A percentile compares a stretch with the other conserved stretches of the same genome.
These are phyloP conservation scores for Xylaria sp. DNA, from an alignment of 2,329 filamentous ascomycete species.

Conservation along the genomic window DNA sequence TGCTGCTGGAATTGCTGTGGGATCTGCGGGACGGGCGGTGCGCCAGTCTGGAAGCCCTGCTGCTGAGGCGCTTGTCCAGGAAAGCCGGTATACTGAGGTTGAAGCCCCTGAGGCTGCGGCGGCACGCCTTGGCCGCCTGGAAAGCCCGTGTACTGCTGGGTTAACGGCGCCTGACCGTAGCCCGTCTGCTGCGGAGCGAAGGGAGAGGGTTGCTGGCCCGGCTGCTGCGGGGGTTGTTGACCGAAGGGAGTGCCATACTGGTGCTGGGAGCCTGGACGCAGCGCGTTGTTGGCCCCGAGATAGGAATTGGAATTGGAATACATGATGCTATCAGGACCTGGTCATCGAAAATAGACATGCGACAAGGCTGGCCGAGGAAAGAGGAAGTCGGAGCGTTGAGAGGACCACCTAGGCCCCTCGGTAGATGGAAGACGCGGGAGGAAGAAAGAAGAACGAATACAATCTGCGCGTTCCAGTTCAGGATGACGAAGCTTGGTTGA, in stretches of 20 bases:
- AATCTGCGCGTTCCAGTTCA: conserved; percentile 21
- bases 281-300: conserved; percentile 80
- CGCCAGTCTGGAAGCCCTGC: conserved; percentile 70
- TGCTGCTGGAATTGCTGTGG: conserved; percentile 71
- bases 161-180: conserved; percentile 66
- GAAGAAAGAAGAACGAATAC: conserved; percentile 19
- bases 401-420: conserved; percentile 44
- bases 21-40: conserved; percentile 69
- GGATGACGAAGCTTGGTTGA: conserved; percentile 44
- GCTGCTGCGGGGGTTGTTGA: conserved; percentile 58
- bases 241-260: conserved; percentile 66
- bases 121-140: conserved; percentile 64
- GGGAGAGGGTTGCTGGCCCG: conserved; percentile 63
- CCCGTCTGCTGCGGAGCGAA: conserved; percentile 71
- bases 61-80: conserved; percentile 62
- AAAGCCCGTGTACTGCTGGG: conserved; percentile 71
- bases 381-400: conserved; percentile 30
- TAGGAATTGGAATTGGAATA: conserved; percentile 91
- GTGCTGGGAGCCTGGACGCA: conserved; percentile 74
- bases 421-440: conserved; percentile 39
- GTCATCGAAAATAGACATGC: conserved; percentile 29
- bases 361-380: conserved; percentile 10
- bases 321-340: conserved; percentile 64
- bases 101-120: conserved; percentile 52
- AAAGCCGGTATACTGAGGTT: conserved; percentile 62